phyloP scores from a whole-genome alignment of 768 basidiomycete genomes.

The Vararia minispora region DNA sequence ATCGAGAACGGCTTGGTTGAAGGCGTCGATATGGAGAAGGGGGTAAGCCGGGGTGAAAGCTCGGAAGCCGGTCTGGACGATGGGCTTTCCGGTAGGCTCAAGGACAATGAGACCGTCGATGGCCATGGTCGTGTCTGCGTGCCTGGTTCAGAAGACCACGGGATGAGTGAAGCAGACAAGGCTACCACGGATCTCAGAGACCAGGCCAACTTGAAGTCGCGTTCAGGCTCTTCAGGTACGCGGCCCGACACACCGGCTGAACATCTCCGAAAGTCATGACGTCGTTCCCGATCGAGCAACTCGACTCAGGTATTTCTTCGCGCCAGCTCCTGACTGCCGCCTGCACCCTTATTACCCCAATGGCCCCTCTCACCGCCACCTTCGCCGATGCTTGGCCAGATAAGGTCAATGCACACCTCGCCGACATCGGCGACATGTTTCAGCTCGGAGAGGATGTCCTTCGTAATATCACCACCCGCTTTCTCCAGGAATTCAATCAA shows the following conservation, averaged over 20 bases:
- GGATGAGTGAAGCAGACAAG: too few relatives aligned
- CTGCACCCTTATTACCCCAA: not conserved
- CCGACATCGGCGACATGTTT: conserved; percentile 66
- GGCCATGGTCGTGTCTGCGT: conserved; percentile 9
- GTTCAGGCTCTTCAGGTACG: too few relatives aligned
- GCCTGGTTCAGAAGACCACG: too few relatives aligned
- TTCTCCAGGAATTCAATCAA: conserved; percentile 66
- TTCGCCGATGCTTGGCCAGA: conserved; percentile 6
- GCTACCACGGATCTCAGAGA: too few relatives aligned
- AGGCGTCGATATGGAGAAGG: conserved; percentile 75
- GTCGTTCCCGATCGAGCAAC: not conserved
- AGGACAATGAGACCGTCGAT: conserved; percentile 15
- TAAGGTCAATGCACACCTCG: conserved; percentile 25
- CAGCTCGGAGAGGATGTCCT: conserved; percentile 50
- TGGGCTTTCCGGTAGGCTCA: conserved; percentile 29
- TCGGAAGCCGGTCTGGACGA: conserved; percentile 87
- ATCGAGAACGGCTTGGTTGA: conserved; percentile 61
- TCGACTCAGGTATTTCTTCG: not conserved
- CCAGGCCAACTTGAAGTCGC: too few relatives aligned
- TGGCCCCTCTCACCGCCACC: conserved; percentile 10
- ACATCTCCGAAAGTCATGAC: not conserved
- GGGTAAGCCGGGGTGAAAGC: conserved; percentile 69
- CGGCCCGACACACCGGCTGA: conserved; percentile 13
- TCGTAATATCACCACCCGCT: conserved; percentile 60
- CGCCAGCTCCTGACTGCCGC: not conserved